These are phyloP conservation scores for Holtermannia corniformis DNA, from an alignment of 768 basidiomycete genomes.

Conservation along the genomic window DNA sequence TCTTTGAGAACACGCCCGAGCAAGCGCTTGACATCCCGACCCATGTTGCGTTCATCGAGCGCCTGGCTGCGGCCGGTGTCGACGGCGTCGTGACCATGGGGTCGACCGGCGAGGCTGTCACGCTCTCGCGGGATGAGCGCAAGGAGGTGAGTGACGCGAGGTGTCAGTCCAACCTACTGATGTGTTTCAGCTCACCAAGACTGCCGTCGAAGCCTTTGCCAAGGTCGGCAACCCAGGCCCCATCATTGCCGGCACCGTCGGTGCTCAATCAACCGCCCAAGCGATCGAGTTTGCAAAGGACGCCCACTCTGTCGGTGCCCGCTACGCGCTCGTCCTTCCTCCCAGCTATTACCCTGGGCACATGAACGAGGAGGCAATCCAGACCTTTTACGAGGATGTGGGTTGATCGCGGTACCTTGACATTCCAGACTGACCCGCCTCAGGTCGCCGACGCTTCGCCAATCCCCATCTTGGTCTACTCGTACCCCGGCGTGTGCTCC, in stretches of 20 bases:
- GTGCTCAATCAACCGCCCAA: conserved; percentile 21
- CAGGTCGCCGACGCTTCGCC: conserved; percentile 38
- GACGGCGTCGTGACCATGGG: conserved; percentile 34
- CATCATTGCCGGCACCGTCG: conserved; percentile 28
- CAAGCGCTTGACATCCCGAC: conserved; percentile 41
- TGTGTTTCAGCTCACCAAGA: conserved; percentile 13
- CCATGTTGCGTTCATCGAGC: conserved; percentile 38
- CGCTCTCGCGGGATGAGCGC: conserved; percentile 34
- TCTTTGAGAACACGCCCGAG: conserved; percentile 34
- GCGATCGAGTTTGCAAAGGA: conserved; percentile 13
- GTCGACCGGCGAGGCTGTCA: conserved; percentile 37
- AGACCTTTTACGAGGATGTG: conserved; percentile 34
- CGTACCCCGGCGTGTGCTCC: conserved; percentile 37
- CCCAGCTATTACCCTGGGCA: conserved; percentile 24
- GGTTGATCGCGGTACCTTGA: too few relatives aligned
- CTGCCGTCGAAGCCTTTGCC: conserved; percentile 15
- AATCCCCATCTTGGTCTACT: conserved; percentile 39
- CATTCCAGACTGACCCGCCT: not conserved
- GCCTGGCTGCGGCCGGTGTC: conserved; percentile 34
- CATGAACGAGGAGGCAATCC: conserved; percentile 30
- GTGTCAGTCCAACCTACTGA: too few relatives aligned
- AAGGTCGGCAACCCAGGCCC: conserved; percentile 14
- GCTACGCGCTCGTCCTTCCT: conserved; percentile 19
- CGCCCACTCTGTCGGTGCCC: conserved; percentile 12
- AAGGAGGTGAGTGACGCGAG: conserved; percentile 19